phyloP scores from a whole-genome alignment of 371 early-diverging fungal genomes.

The Mortierella sp. region DNA sequence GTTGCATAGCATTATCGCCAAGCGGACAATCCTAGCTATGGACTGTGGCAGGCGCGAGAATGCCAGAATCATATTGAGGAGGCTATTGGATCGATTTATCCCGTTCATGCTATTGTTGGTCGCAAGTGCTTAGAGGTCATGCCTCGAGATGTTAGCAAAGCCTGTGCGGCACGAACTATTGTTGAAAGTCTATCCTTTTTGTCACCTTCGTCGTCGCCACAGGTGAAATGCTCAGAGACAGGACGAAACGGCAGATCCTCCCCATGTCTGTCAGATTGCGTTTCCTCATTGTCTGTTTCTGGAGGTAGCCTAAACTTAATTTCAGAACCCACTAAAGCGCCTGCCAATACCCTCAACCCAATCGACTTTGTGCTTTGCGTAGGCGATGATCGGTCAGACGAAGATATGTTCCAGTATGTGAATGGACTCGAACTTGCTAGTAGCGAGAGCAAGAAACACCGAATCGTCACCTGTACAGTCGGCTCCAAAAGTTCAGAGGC shows the following conservation, averaged over 20 bases:
- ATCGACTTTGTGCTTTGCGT: constrained; percentile 80
- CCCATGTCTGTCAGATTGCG: not conserved
- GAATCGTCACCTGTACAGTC: constrained; percentile 70
- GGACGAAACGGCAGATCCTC: not conserved
- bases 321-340: constrained; percentile 4
- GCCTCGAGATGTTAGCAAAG: constrained; percentile 81
- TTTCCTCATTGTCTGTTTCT: not conserved
- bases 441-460: constrained; percentile 3
- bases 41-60: constrained; percentile 90
- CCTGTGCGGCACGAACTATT: constrained; percentile 66
- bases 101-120: constrained; percentile 90
- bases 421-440: constrained; percentile 60
- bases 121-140: constrained; percentile 93
- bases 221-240: not conserved
- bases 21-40: constrained; percentile 77
- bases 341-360: constrained; percentile 35
- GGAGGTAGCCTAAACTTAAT: not conserved
- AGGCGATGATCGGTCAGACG: constrained; percentile 88
- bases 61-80: constrained; percentile 92
- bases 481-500: constrained; percentile 73
- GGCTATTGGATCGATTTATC: constrained; percentile 84
- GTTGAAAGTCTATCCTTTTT: constrained; percentile 56
- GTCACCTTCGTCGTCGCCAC: not conserved
- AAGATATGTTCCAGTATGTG: constrained; percentile 85
- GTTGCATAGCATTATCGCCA: constrained; percentile 71